These are phyloP conservation scores for Vanrija sp. DNA, from an alignment of 1,284 basidiomycete genomes.

Conservation along the genomic window DNA sequence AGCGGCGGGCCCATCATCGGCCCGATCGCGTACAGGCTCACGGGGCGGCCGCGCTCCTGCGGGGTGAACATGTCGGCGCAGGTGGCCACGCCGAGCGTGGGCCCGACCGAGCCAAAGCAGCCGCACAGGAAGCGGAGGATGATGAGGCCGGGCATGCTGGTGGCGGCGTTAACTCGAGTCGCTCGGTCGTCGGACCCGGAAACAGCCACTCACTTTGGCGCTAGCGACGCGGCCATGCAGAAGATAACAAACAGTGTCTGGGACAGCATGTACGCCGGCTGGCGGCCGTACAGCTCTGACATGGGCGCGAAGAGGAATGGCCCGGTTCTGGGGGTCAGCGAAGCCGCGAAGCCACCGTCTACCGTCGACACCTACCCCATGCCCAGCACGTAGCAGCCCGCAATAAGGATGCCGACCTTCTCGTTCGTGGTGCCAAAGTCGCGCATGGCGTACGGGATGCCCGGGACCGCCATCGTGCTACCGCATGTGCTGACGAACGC, in stretches of 20 bases:
- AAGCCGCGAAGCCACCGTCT: neutral
- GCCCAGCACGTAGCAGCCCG: constrained; percentile 39
- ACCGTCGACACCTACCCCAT: constrained; percentile 29
- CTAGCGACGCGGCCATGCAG: constrained; percentile 32
- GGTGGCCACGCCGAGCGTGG: constrained; percentile 43
- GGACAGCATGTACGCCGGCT: constrained; percentile 41
- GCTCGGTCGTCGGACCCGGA: neutral
- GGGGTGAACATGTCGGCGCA: constrained; percentile 39
- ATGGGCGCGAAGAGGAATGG: constrained; percentile 51
- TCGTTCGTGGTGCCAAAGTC: constrained; percentile 31
- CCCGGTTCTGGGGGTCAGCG: constrained; percentile 25
- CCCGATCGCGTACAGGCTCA: constrained; percentile 40
- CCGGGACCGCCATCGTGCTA: constrained; percentile 40
- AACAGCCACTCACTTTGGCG: constrained; percentile 33
- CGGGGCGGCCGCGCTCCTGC: constrained; percentile 33
- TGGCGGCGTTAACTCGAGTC: neutral
- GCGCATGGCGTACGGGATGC: constrained; percentile 23
- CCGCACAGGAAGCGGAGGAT: constrained; percentile 41
- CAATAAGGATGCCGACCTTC: constrained; percentile 34
- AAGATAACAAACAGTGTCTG: constrained; percentile 37
- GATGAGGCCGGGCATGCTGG: constrained; percentile 36
- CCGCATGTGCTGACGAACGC: constrained; percentile 39
- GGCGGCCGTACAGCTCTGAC: constrained; percentile 49
- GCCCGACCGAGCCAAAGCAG: constrained; percentile 35
- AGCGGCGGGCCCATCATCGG: constrained; percentile 39